Evolutionary conservation across 1,284 basidiomycete genomes (phyloP).

Genomic region (Trichosporon sp.): DNA sequence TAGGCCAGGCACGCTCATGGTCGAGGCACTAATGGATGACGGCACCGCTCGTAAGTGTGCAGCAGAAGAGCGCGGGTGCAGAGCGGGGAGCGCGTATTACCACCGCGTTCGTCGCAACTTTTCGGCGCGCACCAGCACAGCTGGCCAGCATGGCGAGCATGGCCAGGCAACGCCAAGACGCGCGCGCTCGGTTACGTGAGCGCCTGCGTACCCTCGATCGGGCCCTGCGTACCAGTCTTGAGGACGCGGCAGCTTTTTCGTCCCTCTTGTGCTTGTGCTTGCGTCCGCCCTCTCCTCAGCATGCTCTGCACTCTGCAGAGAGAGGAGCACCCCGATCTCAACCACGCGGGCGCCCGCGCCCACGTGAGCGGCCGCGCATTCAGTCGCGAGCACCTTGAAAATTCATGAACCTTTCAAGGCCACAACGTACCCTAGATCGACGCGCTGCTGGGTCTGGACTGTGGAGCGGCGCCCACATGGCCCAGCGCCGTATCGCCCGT

Average conservation of each 20-base stretch:
- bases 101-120: neutral
- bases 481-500: neutral
- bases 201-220: neutral
- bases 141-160: too few relatives aligned
- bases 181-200: neutral
- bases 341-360: too few relatives aligned
- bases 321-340: neutral
- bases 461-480: too few relatives aligned
- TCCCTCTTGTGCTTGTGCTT: neutral
- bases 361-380: neutral
- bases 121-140: neutral
- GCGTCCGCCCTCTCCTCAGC: neutral
- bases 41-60: neutral
- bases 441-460: neutral
- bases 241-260: neutral
- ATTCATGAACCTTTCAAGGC: neutral
- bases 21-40: neutral
- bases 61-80: neutral
- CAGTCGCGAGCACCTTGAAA: neutral
- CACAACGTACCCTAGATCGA: neutral
- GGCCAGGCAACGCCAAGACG: neutral
- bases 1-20: neutral
- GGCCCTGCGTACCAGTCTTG: neutral
- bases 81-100: neutral
- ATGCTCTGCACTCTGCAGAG: neutral